These are phyloP conservation scores for Solanum bulbocastanum DNA, from an alignment of 257 asterid genomes.

Conservation along the genomic window DNA sequence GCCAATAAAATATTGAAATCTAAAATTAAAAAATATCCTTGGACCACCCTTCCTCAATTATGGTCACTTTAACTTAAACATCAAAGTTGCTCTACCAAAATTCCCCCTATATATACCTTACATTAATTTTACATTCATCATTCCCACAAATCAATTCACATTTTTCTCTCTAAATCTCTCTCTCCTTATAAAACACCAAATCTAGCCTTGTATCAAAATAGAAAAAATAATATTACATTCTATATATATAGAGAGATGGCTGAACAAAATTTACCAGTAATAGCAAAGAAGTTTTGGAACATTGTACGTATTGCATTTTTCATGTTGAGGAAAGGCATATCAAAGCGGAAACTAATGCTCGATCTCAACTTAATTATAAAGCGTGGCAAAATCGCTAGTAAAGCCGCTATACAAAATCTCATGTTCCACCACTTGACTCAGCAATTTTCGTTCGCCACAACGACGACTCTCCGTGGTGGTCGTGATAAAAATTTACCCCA, in stretches of 20 bases:
- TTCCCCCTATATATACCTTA: not conserved
- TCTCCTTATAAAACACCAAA: not conserved
- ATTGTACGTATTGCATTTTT: slow-evolving; percentile 38
- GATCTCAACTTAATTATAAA: slow-evolving; percentile 63
- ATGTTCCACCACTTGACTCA: slow-evolving; percentile 46
- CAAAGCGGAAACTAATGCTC: slow-evolving; percentile 45
- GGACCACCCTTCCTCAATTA: slow-evolving; percentile 15
- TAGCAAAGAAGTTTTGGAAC: slow-evolving; percentile 66
- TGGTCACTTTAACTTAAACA: slow-evolving; percentile 13
- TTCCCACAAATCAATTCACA: not conserved
- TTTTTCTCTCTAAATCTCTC: not conserved
- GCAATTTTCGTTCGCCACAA: not conserved
- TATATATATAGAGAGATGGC: slow-evolving; percentile 29
- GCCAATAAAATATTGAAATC: slow-evolving; percentile 1
- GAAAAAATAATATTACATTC: no score
- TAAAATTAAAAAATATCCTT: slow-evolving; percentile 12
- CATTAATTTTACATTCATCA: not conserved
- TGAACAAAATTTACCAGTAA: slow-evolving; percentile 43
- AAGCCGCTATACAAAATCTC: slow-evolving; percentile 62
- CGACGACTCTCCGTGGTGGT: not conserved
- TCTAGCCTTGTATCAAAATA: not conserved
- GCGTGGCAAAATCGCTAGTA: slow-evolving; percentile 77
- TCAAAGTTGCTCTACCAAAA: slow-evolving; percentile 4
- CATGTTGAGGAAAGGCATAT: slow-evolving; percentile 71
- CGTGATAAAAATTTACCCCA: slow-evolving; percentile 17